Conservation (phyloP, 805 yeast species). For the Saccharomyces mikatae region DNA sequence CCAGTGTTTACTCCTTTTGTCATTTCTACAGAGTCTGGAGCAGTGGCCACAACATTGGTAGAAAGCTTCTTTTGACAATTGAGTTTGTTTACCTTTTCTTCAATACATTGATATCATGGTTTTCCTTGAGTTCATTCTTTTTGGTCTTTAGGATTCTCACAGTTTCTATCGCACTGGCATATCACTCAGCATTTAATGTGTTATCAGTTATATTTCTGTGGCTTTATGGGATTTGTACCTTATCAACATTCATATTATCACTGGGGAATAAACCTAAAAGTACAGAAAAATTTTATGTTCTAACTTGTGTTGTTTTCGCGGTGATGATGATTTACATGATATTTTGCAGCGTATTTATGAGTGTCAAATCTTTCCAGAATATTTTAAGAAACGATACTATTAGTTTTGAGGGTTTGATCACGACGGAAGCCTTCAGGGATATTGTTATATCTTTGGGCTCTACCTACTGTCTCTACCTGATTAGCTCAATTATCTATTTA, state of each 20-base stretch:
- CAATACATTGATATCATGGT: conserved; percentile 80
- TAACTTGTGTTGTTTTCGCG: conserved; percentile 75
- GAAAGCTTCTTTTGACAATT: conserved; percentile 65
- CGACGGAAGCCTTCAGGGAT: conserved; percentile 72
- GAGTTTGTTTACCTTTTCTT: conserved; percentile 75
- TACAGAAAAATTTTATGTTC: conserved; percentile 66
- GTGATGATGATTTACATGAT: conserved; percentile 81
- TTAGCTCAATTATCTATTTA: conserved; percentile 71
- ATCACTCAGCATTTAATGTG: conserved; percentile 62
- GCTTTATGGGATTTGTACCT: conserved; percentile 73
- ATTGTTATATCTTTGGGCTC: conserved; percentile 77
- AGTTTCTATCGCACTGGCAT: conserved; percentile 51
- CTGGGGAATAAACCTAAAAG: conserved; percentile 95
- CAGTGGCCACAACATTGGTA: conserved; percentile 59
- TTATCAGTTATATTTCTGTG: conserved; percentile 74
- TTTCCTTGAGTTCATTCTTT: conserved; percentile 83
- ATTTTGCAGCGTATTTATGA: conserved; percentile 77
- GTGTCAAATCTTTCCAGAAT: conserved; percentile 58
- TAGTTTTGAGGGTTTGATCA: conserved; percentile 42
- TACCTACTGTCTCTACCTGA: conserved; percentile 71
- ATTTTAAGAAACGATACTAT: conserved; percentile 31
- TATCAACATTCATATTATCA: conserved; percentile 79
- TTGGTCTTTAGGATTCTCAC: conserved; percentile 84
- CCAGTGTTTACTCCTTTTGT: conserved; percentile 77
- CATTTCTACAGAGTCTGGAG: conserved; percentile 73